A percentile compares a stretch with the other conserved stretches of the same genome.
Conservation (phyloP, 1,284 basidiomycete genomes). For the Pseudomicrostroma phylloplanum region DNA sequence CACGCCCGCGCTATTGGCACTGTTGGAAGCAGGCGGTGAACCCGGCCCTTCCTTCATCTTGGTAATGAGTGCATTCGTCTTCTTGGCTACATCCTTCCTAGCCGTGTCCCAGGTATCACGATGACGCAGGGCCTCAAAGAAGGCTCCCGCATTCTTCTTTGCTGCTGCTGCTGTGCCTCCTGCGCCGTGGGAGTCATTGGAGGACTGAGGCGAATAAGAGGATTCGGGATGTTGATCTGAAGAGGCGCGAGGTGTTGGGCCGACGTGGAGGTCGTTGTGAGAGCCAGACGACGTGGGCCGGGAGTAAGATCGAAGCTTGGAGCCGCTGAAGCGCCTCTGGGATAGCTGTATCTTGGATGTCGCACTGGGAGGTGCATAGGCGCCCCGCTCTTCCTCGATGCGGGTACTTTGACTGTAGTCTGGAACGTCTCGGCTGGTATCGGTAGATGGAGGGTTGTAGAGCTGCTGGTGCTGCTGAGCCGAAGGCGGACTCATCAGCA, state of each 20-base stretch:
- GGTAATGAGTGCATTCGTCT: constrained; percentile 41
- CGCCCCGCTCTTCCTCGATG: not conserved
- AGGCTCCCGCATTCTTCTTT: constrained; percentile 3
- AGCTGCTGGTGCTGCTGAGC: constrained; percentile 10
- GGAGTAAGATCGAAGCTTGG: not conserved
- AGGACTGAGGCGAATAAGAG: not conserved
- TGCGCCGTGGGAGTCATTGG: constrained; percentile 1
- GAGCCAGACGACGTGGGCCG: not conserved
- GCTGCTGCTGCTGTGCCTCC: not conserved
- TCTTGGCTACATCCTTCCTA: constrained; percentile 44
- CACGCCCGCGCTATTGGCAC: not conserved
- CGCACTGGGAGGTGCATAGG: not conserved
- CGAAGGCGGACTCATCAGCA: constrained; percentile 19
- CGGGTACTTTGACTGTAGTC: too few relatives aligned
- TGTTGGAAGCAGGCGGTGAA: not conserved
- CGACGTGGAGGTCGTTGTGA: not conserved
- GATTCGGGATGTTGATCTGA: not conserved
- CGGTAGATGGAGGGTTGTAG: not conserved
- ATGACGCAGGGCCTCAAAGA: constrained; percentile 40
- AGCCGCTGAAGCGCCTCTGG: not conserved
- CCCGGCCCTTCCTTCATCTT: constrained; percentile 40
- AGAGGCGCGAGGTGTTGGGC: not conserved
- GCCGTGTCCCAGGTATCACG: constrained; percentile 44
- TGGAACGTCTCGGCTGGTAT: not conserved
- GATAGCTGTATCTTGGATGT: not conserved